Base-by-base conservation (phyloP, 2,329 filamentous ascomycete genomes). In the Leptosphaerulina australis region DNA sequence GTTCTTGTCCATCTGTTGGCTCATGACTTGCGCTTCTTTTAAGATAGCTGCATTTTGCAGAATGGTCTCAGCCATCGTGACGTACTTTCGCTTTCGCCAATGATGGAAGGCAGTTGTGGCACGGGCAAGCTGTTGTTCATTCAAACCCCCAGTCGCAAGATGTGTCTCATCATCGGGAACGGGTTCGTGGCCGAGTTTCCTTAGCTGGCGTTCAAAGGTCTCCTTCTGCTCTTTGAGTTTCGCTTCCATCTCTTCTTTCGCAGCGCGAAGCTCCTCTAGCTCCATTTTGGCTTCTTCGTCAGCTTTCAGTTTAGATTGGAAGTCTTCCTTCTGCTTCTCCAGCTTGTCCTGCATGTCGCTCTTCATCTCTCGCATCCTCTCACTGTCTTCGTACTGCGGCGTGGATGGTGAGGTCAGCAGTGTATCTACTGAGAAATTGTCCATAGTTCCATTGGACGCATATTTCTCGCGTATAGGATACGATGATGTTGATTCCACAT, bases 1-100 rank as follows among this genome's bases (percentile, higher is more conserved):
- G 58, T 86, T 86, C 71, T 97, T 94, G 61, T 94, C 90, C 77
- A 99, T 88, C 64, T 96, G 90, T 63, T 96, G 93, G 76, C 92
- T 96, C 90, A 99, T 94, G 53, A 99, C 87, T 68, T 99, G 94
- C 1, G 94, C 94, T 74, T 99, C 94, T 71, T 99, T 99, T 50
- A 99, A 74, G 21, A 87, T 84, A 6, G 90, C 86, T 2, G 93
- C 93, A 69, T 96, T 88, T 67, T 96, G 91, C 35, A 99, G 78
- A 21, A 97, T 87, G 2, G 87, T 85, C 72, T 97, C 94, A 3
- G 93, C 92, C 90, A 99, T 96, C 46, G 88, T 87, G 50, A 99
- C 91, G 64, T 93, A 97, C 65, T 90, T 89, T 22, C 90, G 86
- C 60, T 88, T 82, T 54, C 86, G 85, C 94, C 94, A 99, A 61